Evolutionary conservation across 2,329 filamentous ascomycete species (phyloP).

Genomic region (Colletotrichum camelliae): DNA sequence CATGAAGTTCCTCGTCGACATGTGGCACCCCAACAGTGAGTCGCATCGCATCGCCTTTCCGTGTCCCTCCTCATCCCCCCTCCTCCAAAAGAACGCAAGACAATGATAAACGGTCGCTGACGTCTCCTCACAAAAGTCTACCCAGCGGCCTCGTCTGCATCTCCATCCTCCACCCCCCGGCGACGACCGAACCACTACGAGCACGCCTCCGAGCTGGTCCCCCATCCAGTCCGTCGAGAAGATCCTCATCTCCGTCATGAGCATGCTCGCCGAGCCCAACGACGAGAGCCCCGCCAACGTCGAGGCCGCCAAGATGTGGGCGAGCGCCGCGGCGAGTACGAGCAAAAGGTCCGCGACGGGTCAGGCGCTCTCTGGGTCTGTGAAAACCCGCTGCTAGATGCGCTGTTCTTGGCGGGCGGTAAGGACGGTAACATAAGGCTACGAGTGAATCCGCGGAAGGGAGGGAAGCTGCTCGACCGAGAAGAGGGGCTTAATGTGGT

Average conservation of each 20-base stretch:
- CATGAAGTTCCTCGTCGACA: constrained; percentile 93
- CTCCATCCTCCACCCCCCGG: constrained; percentile 97
- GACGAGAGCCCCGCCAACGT: constrained; percentile 97
- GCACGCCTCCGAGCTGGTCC: constrained; percentile 91
- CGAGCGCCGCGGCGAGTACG: constrained; percentile 82
- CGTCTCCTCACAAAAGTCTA: constrained; percentile 67
- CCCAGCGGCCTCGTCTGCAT: constrained; percentile 92
- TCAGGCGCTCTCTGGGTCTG: constrained; percentile 78
- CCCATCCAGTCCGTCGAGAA: constrained; percentile 98
- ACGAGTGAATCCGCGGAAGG: neutral
- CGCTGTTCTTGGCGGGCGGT: no score
- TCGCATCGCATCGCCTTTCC: neutral
- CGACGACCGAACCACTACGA: constrained; percentile 98
- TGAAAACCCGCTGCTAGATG: no score
- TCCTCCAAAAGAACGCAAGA: neutral
- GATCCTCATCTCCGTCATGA: constrained; percentile 96
- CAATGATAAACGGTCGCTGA: rapidly evolving
- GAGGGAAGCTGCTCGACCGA: neutral
- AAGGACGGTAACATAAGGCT: no score
- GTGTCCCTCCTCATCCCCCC: neutral
- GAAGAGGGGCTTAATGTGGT: neutral
- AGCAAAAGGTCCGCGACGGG: constrained; percentile 84
- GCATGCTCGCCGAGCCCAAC: constrained; percentile 96
- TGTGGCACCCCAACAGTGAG: constrained; percentile 96
- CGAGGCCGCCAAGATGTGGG: constrained; percentile 97